Percentiles rank a stretch among this genome's conserved stretches.
Conservation (phyloP, 495 filamentous ascomycete genomes). For the Hypoxylon subgilvum region DNA sequence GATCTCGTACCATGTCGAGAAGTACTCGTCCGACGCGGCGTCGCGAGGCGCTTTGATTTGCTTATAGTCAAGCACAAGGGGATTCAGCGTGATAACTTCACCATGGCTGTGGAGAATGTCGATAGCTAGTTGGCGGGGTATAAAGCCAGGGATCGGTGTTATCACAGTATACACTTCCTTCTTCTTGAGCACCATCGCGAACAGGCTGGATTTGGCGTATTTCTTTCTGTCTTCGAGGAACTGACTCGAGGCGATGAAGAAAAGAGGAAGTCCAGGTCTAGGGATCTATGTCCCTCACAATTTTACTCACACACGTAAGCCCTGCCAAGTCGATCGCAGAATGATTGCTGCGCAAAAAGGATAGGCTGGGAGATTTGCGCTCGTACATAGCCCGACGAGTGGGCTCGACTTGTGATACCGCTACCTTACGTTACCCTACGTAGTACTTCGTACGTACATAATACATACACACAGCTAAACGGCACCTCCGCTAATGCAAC, state of each 20-base stretch:
- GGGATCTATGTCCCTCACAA: neutral
- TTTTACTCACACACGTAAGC: conserved; percentile 31
- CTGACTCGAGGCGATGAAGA: conserved; percentile 6
- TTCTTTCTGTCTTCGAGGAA: neutral
- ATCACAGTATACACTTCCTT: conserved; percentile 56
- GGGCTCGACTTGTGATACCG: conserved; percentile 29
- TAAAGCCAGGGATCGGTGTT: conserved; percentile 56
- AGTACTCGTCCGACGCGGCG: conserved; percentile 71
- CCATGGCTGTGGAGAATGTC: conserved; percentile 58
- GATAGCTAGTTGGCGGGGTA: conserved; percentile 52
- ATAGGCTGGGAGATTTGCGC: conserved; percentile 18
- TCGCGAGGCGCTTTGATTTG: conserved; percentile 66
- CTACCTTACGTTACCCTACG: neutral
- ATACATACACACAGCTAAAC: conserved; percentile 3
- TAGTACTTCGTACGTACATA: too few relatives aligned
- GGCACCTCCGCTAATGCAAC: conserved; percentile 19
- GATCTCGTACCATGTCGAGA: conserved; percentile 73
- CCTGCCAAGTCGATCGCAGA: conserved; percentile 20
- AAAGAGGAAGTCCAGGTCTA: conserved; percentile 5
- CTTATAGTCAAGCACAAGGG: conserved; percentile 70
- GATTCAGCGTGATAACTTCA: conserved; percentile 78
- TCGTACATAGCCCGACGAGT: conserved; percentile 22
- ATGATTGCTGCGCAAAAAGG: conserved; percentile 17
- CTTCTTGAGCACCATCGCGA: conserved; percentile 53
- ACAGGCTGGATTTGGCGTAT: neutral